Conservation (phyloP, 148 eudicot genomes). For the Arbutus unedo region DNA sequence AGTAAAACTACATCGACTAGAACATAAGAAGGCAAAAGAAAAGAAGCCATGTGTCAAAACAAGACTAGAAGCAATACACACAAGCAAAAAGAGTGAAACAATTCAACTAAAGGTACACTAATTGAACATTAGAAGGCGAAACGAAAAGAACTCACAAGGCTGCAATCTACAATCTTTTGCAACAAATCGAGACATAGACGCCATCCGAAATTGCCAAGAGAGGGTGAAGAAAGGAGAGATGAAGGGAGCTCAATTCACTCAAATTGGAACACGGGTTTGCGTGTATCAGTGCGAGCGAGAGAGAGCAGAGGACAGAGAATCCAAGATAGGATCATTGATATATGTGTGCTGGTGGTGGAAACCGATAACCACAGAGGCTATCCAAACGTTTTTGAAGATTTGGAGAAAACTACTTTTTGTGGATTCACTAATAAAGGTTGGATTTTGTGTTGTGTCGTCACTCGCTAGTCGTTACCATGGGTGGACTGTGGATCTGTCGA, state of each 20-base stretch:
- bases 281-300: neutral
- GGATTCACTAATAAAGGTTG: neutral
- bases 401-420: neutral
- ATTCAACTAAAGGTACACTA: neutral
- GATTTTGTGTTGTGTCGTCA: neutral
- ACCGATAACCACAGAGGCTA: slow-evolving; percentile 17
- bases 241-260: neutral
- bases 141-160: slow-evolving; percentile 22
- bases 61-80: slow-evolving; percentile 6
- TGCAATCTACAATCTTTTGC: slow-evolving; percentile 47
- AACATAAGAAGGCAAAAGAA: neutral
- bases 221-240: neutral
- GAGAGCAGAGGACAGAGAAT: neutral
- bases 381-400: slow-evolving; percentile 12
- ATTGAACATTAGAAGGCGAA: slow-evolving; percentile 12
- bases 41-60: neutral
- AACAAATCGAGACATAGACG: slow-evolving; percentile 49
- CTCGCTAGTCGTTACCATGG: no score
- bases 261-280: neutral
- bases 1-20: neutral
- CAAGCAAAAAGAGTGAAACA: neutral
- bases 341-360: neutral
- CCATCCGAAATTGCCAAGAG: slow-evolving; percentile 32
- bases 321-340: neutral
- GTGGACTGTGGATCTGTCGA: no score